Percentiles rank a stretch among this genome's conserved stretches.
Conservation (phyloP, 495 filamentous ascomycete genomes). For the Aspergillus steynii region DNA sequence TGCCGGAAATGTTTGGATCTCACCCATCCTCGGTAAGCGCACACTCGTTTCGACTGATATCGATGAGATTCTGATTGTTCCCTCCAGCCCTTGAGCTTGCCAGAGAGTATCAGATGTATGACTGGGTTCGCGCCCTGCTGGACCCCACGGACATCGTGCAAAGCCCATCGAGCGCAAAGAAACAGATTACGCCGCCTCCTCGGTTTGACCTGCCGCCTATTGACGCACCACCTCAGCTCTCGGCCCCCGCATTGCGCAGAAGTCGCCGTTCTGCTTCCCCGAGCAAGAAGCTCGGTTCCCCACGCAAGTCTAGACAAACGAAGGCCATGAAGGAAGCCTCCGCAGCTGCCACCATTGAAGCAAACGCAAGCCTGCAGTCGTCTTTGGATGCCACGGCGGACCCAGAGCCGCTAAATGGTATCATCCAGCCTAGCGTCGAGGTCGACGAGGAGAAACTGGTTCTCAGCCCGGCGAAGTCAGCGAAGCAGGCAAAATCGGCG, state of each 20-base stretch:
- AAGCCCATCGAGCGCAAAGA: slow-evolving; percentile 55
- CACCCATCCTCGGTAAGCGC: slow-evolving; percentile 70
- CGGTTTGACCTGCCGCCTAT: slow-evolving; percentile 56
- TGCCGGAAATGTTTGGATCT: slow-evolving; percentile 95
- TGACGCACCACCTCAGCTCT: slow-evolving; percentile 41
- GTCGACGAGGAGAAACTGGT: slow-evolving; percentile 27
- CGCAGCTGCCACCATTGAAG: slow-evolving; percentile 46
- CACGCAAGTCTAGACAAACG: slow-evolving; percentile 70
- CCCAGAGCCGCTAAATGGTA: slow-evolving; percentile 25
- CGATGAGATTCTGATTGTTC: slow-evolving; percentile 8
- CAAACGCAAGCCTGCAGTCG: slow-evolving; percentile 51
- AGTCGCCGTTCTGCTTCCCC: slow-evolving; percentile 60
- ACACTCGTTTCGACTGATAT: neutral
- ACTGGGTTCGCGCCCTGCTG: slow-evolving; percentile 88
- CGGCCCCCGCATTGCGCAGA: slow-evolving; percentile 41
- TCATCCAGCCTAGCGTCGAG: slow-evolving; percentile 29
- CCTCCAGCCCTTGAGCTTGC: slow-evolving; percentile 74
- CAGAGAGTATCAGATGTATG: slow-evolving; percentile 75
- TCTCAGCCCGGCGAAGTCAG: slow-evolving; percentile 29
- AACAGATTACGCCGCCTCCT: slow-evolving; percentile 71
- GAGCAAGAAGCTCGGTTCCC: slow-evolving; percentile 57
- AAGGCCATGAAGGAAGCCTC: slow-evolving; percentile 56
- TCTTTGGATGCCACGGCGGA: slow-evolving; percentile 44
- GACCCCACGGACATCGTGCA: slow-evolving; percentile 71
- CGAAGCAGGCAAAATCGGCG: neutral